Conservation (phyloP, 1,139 yeast genomes). For the Debaryomycetaceae sp. region DNA sequence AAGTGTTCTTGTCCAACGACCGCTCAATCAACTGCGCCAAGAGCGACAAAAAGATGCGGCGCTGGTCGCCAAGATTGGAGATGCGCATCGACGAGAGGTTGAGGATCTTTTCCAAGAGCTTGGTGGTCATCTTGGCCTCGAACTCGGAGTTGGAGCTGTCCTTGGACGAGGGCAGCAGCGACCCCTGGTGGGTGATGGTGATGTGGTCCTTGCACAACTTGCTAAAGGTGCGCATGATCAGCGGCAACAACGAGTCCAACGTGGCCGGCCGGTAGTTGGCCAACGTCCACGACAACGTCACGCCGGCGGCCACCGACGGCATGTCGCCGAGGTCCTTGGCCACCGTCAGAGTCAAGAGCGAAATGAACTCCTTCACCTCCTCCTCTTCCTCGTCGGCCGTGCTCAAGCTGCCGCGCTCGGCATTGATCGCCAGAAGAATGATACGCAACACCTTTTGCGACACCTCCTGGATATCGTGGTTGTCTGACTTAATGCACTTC, state of each 20-base stretch:
- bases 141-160: constrained; percentile 43
- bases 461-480: constrained; percentile 78
- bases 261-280: constrained; percentile 70
- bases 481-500: constrained; percentile 77
- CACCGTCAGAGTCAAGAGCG: constrained; percentile 60
- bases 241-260: constrained; percentile 69
- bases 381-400: constrained; percentile 42
- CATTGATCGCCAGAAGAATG: constrained; percentile 59
- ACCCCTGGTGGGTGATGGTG: constrained; percentile 57
- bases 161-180: constrained; percentile 25
- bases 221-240: constrained; percentile 80
- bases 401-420: constrained; percentile 24
- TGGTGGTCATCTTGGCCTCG: constrained; percentile 77
- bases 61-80: constrained; percentile 83
- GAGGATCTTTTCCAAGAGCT: constrained; percentile 68
- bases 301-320: constrained; percentile 88
- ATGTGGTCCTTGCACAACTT: constrained; percentile 88
- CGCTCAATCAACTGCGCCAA: constrained; percentile 89
- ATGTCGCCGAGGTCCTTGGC: constrained; percentile 80
- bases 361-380: constrained; percentile 57
- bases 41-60: constrained; percentile 80
- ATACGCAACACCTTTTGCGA: constrained; percentile 69
- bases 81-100: constrained; percentile 79
- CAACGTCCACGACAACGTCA: constrained; percentile 78
- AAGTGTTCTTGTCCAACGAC: constrained; percentile 70